Base-by-base conservation (phyloP, 1,139 yeast species). In the Kodamaea arcana region DNA sequence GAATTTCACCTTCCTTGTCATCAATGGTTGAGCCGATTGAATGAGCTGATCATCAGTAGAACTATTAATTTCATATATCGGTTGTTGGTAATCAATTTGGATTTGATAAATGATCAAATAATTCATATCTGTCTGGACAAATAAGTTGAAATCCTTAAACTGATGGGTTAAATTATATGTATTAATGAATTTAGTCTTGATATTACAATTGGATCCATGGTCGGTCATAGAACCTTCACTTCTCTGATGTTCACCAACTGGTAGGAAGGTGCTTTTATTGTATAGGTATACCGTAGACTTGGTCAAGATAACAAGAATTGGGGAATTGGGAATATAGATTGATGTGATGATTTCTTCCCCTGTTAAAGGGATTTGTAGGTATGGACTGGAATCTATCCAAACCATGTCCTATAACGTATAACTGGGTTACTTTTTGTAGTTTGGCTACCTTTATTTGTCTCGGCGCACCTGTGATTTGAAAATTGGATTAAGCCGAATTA, bases 341-440 rank as follows among this genome's bases (percentile, higher is more conserved):
- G 62, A 40, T 9, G 54, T 54, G 4, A 66, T 22, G 4, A 62
- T 46, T 2, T 45, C 43, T 31, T 55, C 60, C 10, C 46, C 41
- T 15, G 43, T 36, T 14, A 52, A 47, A 11, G 68, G 61, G 10
- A 56, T 48, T 55, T 53, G 62, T n/a, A 52, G 36, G 34, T 47
- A 54, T 15, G 71, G 69, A 40, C 60, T 52, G 18, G 63, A 50
- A 39, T 63, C 61, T 29, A 68, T 51, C 68, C 69, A 66, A 13
- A 59, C 65, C 72, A 66, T 65, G 22, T 18, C 6, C 6, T n/a
- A n/a, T n/a, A n/a, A n/a, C n/a, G n/a, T n/a, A n/a, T n/a, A n/a
- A n/a, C n/a, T n/a, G n/a, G n/a, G n/a, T n/a, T n/a, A n/a, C n/a
- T n/a, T n/a, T n/a, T n/a, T n/a, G n/a, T n/a, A n/a, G n/a, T n/a